Evolutionary conservation across 2,329 filamentous ascomycete genomes (phyloP).

Genomic region (Aspergillus ochraceus): DNA sequence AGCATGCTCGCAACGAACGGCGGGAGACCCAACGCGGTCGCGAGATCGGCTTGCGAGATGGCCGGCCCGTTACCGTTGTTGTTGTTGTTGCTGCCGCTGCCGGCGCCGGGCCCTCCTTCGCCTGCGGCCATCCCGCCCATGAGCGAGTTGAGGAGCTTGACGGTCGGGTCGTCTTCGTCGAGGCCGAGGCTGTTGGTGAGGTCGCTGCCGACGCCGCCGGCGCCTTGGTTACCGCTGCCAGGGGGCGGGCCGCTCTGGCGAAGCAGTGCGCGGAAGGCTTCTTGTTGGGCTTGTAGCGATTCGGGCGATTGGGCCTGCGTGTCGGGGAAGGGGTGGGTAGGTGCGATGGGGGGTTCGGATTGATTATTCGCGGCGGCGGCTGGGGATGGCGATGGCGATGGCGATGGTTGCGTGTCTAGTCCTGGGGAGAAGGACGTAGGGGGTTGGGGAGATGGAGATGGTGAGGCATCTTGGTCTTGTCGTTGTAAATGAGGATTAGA

Average conservation of each 20-base stretch:
- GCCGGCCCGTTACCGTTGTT: conserved; percentile 9
- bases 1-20: conserved; percentile 42
- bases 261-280: conserved; percentile 43
- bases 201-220: no score
- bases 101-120: conserved; percentile 21
- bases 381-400: conserved; percentile 6
- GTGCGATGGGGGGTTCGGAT: not conserved
- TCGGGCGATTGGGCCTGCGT: conserved; percentile 22
- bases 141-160: conserved; percentile 39
- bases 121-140: conserved; percentile 32
- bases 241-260: conserved; percentile 29
- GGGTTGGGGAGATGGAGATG: conserved; percentile 27
- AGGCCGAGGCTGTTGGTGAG: conserved; percentile 7
- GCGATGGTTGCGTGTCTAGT: conserved; percentile 14
- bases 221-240: conserved; percentile 14
- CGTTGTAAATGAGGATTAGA: conserved; percentile 3
- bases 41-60: conserved; percentile 29
- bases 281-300: conserved; percentile 41
- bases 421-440: conserved; percentile 15
- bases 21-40: conserved; percentile 45
- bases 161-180: conserved; percentile 35
- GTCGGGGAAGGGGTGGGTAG: conserved; percentile 7
- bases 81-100: conserved; percentile 18
- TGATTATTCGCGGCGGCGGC: not conserved
- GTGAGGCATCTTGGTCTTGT: conserved; percentile 29